Conservation (phyloP, 768 basidiomycete species). For the Amanita pseudoporphyria region DNA sequence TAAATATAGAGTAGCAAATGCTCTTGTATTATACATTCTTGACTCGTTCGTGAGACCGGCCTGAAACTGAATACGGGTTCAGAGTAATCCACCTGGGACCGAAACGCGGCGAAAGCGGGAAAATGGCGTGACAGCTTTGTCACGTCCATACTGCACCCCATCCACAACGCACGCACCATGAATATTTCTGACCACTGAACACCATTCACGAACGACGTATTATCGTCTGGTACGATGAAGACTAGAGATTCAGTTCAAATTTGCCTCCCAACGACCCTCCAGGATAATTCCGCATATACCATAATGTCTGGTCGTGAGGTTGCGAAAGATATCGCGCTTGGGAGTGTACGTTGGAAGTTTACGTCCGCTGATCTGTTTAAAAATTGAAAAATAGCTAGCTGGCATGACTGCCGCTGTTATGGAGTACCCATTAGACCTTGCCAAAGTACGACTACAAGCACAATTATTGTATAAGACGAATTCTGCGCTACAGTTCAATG, state of each 20-base stretch:
- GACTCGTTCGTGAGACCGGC: too few species aligned
- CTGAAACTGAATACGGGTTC: too few species aligned
- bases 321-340: conserved; percentile 3
- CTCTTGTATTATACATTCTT: too few species aligned
- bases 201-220: neutral
- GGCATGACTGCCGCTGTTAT: conserved; percentile 79
- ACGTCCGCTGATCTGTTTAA: neutral
- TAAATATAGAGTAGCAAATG: neutral
- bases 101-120: too few species aligned
- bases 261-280: neutral
- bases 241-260: neutral
- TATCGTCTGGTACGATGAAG: conserved; percentile 4
- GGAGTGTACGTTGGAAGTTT: neutral
- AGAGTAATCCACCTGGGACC: too few species aligned
- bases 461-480: conserved; percentile 68
- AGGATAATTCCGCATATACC: neutral
- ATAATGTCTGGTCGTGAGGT: conserved; percentile 3
- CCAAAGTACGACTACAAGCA: conserved; percentile 89
- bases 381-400: conserved; percentile 41
- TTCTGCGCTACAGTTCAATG: conserved; percentile 51
- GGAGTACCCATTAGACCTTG: conserved; percentile 93
- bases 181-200: neutral
- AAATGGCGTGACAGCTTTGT: neutral
- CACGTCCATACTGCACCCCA: neutral
- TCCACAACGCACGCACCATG: neutral